Base-by-base conservation (phyloP, 73 alveolate species). In the Paramecium caudatum region DNA sequence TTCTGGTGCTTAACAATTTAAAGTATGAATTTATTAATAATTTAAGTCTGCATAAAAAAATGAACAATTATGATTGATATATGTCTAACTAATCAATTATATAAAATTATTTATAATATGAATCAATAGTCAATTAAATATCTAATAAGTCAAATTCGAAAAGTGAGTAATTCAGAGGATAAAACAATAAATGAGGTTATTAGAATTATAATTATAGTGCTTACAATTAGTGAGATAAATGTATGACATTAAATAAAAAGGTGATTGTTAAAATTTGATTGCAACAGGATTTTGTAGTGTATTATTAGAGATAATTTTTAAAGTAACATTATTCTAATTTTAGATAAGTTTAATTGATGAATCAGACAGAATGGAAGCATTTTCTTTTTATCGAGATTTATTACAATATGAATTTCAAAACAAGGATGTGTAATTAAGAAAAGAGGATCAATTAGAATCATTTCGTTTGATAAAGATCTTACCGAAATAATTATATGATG, bases 401-500 rank as follows among this genome's bases (percentile, higher is more conserved):
- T 69, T 69, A 27, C 8, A 62, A 25, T 62, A 62, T 16, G 86
- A 69, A 69, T 36, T 23, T 17, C 7, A 69, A 69, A 21, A 34
- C 15, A 43, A 33, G 17, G 55, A 36, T 69, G 13, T 23, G 15
- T 23, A 69, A 69, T 36, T 33, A 39, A 69, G 62, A 69, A 34
- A 34, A 39, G 86, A 69, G 15, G 62, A 33, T 21, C 9, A 10
- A 69, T 69, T 69, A 69, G 86, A 69, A 69, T 21, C 86, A 69
- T 69, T 34, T 13, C 32, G 45, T 17, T 27, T 69, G 4, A 69
- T 69, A 3, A 69, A 37, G 15, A 10, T 69, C 32, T 39, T 69
- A 12, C 86, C 86, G n/a, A 16, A 16, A 34, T 17, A 23, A 13
- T 8, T 69, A 1, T 3, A 69, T 17, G 86, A 69, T 7, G 86